Base-by-base conservation (phyloP, 2,329 filamentous ascomycete genomes). In the Cladosporium velox region DNA sequence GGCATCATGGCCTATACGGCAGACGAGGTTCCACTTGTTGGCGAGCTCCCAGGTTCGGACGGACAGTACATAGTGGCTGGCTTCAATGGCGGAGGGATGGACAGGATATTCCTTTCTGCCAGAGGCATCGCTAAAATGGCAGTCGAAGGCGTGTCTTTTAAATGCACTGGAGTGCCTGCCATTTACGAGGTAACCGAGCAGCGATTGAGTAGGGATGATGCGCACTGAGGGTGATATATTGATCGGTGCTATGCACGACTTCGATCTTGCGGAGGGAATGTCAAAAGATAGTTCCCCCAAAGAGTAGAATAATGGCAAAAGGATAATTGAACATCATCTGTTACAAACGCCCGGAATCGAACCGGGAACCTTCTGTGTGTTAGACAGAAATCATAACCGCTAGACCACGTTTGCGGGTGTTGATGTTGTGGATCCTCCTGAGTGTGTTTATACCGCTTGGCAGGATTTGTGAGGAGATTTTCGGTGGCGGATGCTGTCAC, bases 51-150 rank as follows among this genome's bases (percentile, higher is more conserved):
- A 7, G 74, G 74, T 0, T 65, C 78, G 6, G 75, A 78, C 11
- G 82, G 82, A 3, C 82, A 84, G 59, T 84, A 77, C 71, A 75
- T 84, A 11, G 83, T 81, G 68, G 82, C 81, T 24, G 82, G 82
- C 0, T 83, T 84, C 67, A 83, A 83, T 68, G 81, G 81, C 0
- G 81, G 83, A 70, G 81, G 81, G 77, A 81, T 80, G 79, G 79
- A 79, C 44, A 71, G 78, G 18, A 83, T 83, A 55, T 83, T 82
- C 1, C 34, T 59, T 4, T 41, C 21, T 32, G 51, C 51, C 26
- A 14, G 24, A 54, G 51, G 51, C 6, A 30, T 54, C n/a, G 51
- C 51, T 7, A 26, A 54, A 8, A 54, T 54, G 51, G 51, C n/a
- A 6, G 24, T 32, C 24, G 32, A 32, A 10, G 51, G 51, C 12